These are phyloP conservation scores for Venturia effusa DNA, from an alignment of 2,329 filamentous ascomycete species.

Conservation along the genomic window DNA sequence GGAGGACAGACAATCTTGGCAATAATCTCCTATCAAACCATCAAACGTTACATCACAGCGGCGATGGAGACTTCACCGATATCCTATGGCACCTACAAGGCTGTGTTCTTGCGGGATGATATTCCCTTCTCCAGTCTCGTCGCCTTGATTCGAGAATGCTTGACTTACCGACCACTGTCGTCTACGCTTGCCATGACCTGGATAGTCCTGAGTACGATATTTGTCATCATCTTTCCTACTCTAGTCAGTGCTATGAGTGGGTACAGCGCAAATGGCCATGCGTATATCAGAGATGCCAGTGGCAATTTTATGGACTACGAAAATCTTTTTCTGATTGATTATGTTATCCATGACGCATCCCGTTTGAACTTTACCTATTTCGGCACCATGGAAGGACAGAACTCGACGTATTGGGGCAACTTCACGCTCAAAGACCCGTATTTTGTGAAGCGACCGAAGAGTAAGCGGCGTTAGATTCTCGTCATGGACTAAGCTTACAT, in stretches of 20 bases:
- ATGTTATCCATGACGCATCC: constrained; percentile 15
- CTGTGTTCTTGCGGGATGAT: constrained; percentile 14
- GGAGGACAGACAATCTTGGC: constrained; percentile 18
- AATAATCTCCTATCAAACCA: constrained; percentile 15
- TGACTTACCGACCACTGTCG: constrained; percentile 12
- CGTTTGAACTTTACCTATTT: constrained; percentile 9
- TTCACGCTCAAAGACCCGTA: neutral
- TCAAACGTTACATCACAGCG: constrained; percentile 16
- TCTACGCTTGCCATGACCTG: constrained; percentile 17
- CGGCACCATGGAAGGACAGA: neutral
- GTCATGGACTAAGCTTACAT: neutral
- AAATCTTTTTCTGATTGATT: constrained; percentile 6
- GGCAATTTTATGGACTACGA: neutral
- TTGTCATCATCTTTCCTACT: constrained; percentile 16
- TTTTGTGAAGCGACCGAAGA: neutral
- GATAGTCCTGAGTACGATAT: constrained; percentile 16
- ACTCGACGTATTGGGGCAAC: neutral
- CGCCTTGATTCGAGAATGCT: neutral
- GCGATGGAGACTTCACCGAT: constrained; percentile 17
- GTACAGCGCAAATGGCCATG: constrained; percentile 13
- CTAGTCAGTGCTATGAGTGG: constrained; percentile 18
- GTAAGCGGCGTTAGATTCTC: neutral
- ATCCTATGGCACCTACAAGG: constrained; percentile 16
- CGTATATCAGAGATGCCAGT: constrained; percentile 12
- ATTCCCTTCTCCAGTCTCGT: constrained; percentile 8